A percentile compares a stretch with the other conserved stretches of the same genome.
Evolutionary conservation across 371 early-diverging fungal genomes (phyloP).

Genomic region (Coemansia sp.): DNA sequence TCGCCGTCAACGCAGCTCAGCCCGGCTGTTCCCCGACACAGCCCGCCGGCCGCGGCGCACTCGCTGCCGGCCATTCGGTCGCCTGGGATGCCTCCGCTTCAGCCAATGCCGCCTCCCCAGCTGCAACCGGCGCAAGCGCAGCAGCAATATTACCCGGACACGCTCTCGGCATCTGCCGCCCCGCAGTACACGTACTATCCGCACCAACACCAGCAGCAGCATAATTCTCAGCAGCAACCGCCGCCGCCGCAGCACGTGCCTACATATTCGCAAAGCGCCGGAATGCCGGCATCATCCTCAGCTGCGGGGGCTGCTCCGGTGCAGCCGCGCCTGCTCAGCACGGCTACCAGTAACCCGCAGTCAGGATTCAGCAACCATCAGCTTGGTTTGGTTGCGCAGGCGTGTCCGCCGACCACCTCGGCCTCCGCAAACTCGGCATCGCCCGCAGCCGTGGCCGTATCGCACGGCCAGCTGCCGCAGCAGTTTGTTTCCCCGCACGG

Average conservation of each 20-base stretch:
- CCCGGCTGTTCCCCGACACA: slow-evolving; percentile 20
- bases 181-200: slow-evolving; percentile 22
- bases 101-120: slow-evolving; percentile 13
- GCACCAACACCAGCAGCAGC: slow-evolving; percentile 7
- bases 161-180: slow-evolving; percentile 1
- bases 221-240: neutral
- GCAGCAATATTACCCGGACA: slow-evolving; percentile 26
- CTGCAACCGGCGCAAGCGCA: slow-evolving; percentile 14
- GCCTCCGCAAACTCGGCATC: slow-evolving; percentile 11
- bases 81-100: slow-evolving; percentile 10
- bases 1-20: slow-evolving; percentile 28
- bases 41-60: slow-evolving; percentile 28
- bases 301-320: neutral
- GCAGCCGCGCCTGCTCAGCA: slow-evolving; percentile 4
- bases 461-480: slow-evolving; percentile 30
- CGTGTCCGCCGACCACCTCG: slow-evolving; percentile 8
- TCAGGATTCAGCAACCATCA: slow-evolving; percentile 21
- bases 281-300: neutral
- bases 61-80: slow-evolving; percentile 39
- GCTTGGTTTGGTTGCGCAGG: slow-evolving; percentile 20
- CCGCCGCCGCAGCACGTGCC: slow-evolving; percentile 13
- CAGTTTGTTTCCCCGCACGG: slow-evolving; percentile 36
- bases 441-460: neutral
- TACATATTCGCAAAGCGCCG: slow-evolving; percentile 3
- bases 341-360: slow-evolving; percentile 11